Evolutionary conservation across 768 basidiomycete species (phyloP).

Genomic region (Pleurotus citrinopileatus): DNA sequence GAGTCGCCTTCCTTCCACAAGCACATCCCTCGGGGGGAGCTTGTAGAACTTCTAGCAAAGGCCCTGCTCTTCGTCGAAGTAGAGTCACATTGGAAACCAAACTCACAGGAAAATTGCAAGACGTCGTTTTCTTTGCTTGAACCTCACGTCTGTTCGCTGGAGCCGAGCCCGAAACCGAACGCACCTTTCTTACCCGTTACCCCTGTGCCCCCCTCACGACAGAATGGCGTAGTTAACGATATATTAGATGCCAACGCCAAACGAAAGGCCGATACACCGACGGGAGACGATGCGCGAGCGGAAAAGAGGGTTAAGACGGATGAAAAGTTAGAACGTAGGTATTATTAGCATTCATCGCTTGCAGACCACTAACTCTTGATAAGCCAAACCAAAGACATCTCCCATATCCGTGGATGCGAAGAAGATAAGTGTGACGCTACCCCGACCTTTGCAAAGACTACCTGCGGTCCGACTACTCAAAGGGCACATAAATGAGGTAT

Average conservation of each 20-base stretch:
- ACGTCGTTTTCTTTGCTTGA: conserved; percentile 73
- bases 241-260: conserved; percentile 26
- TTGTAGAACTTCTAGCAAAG: conserved; percentile 78
- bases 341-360: background rate
- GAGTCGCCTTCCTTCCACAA: conserved; percentile 65
- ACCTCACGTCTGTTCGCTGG: conserved; percentile 64
- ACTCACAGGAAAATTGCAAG: conserved; percentile 65
- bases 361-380: conserved; percentile 8
- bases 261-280: conserved; percentile 49
- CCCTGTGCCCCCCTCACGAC: conserved; percentile 18
- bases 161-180: conserved; percentile 25
- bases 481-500: conserved; percentile 65
- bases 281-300: conserved; percentile 43
- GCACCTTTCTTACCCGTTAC: conserved; percentile 13
- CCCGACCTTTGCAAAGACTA: conserved; percentile 27
- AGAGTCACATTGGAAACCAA: conserved; percentile 77
- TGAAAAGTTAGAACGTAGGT: conserved; percentile 13
- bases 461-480: conserved; percentile 43
- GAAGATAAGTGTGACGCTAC: background rate
- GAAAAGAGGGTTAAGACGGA: conserved; percentile 66
- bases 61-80: conserved; percentile 80
- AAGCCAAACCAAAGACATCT: conserved; percentile 30
- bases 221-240: conserved; percentile 4
- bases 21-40: conserved; percentile 78
- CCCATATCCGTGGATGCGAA: conserved; percentile 4